Percentiles rank a stretch among this genome's conserved stretches.
These are phyloP conservation scores for Sequoia sempervirens DNA, from an alignment of 75 land plant genomes.

Conservation along the genomic window DNA sequence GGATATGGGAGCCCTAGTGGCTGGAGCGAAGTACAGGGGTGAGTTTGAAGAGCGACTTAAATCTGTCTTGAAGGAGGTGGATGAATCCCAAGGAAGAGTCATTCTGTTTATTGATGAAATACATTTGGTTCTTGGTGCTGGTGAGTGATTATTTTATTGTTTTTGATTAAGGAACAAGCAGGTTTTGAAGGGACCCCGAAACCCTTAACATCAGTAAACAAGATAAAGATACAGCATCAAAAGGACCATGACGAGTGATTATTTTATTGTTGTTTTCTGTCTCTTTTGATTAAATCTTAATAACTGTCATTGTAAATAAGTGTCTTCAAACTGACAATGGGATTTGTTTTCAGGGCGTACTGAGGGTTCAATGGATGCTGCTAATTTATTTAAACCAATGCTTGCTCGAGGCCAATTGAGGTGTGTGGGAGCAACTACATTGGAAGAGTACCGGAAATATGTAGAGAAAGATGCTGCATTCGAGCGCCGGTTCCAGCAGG, in stretches of 20 bases:
- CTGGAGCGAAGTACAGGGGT: slow-evolving; percentile 94
- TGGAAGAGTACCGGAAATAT: slow-evolving; percentile 30
- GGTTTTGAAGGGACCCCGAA: too few species aligned
- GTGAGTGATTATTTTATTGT: slow-evolving; percentile 23
- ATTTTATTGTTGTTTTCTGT: neutral
- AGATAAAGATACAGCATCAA: too few species aligned
- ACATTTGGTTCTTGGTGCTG: slow-evolving; percentile 93
- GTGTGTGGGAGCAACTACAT: slow-evolving; percentile 70
- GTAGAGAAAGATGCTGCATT: slow-evolving; percentile 99
- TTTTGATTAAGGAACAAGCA: too few species aligned
- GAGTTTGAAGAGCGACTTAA: slow-evolving; percentile 95
- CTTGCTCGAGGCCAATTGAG: slow-evolving; percentile 91
- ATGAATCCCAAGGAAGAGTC: slow-evolving; percentile 89
- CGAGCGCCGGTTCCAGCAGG: slow-evolving; percentile 96
- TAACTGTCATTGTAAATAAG: too few species aligned
- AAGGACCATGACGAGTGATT: too few species aligned
- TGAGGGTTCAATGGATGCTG: slow-evolving; percentile 99
- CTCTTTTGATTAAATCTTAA: neutral
- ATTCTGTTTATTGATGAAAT: slow-evolving; percentile 96
- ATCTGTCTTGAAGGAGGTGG: slow-evolving; percentile 89
- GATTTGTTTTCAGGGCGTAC: slow-evolving; percentile 43
- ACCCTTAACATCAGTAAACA: too few species aligned
- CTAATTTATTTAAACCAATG: slow-evolving; percentile 97
- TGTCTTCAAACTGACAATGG: neutral
- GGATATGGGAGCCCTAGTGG: slow-evolving; percentile 95